Base-by-base conservation (phyloP, 2,329 filamentous ascomycete genomes). In the Cryphonectria naterciae region DNA sequence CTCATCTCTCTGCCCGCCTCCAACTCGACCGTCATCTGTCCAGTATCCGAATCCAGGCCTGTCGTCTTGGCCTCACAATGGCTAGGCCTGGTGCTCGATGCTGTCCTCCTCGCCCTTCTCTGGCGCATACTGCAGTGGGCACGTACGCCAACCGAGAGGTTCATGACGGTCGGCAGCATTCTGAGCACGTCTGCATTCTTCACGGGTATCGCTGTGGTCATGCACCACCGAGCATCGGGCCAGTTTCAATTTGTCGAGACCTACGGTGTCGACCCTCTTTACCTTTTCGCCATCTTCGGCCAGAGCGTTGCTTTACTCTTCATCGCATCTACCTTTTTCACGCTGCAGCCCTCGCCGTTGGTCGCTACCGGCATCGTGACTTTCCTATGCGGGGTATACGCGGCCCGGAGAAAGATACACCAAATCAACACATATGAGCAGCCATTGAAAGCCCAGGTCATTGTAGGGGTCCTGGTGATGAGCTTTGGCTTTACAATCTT, bases 81-180 rank as follows among this genome's bases (percentile, higher is more conserved):
- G 64, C 25, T 81, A 1, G 84, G 85, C 0, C 76, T 88, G 25
- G 70, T 82, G 32, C 77, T 86, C 6, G 86, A 89, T 73, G 81
- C 83, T 8, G 69, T 77, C 54, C 83, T 87, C 67, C 75, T 85
- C 28, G 75, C 86, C n/a, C 76, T 86, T 13, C 71, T 82, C 2
- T 88, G 87, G 86, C 83, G 85, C 49, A 79, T 87, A 4, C 76
- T 89, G 6, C 82, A 83, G 17, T 87, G 86, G 85, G 79, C 84
- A 0, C 81, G 83, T 56, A 86, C 84, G 0, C 83, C 84, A 7
- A 85, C 82, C 72, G 77, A 78, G 43, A 82, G 85, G 3, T 76
- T 88, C n/a, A 81, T 80, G 13, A 83, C 80, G 0, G 75, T 88
- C 11, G 81, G 83, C 7, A 77, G 78, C 2, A 80, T 87, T 2